Evolutionary conservation across 371 early-diverging fungal species (phyloP), one percentile per base, ranked within the genome.

Genomic region (Haplosporangium sp.): DNA sequence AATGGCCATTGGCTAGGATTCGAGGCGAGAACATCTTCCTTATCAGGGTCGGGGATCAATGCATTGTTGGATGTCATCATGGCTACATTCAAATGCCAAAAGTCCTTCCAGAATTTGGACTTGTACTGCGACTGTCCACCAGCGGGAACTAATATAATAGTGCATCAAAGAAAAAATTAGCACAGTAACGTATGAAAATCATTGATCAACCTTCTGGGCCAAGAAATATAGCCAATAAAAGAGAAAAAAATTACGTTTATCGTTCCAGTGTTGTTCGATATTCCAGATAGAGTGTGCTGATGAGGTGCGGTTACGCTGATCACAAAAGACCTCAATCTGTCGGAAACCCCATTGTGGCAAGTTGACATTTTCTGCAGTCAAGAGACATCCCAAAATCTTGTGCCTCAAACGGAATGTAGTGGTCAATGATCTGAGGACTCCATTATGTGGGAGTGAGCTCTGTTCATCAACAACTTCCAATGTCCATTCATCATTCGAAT

Each of bases 31-130:
- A 88, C 84, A 71, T 97, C 97, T 74, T 97, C 95, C 84, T 98
- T 96, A 82, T 98, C 97, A 1, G 94, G 94, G 84, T 99, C 99
- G 13, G 99, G 98, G 13, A 94, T 90, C 72, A 99, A 88, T 6
- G 99, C 98, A 78, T 99, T 99, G 88, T 99, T 99, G 19, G 95
- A 93, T 0, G 93, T 93, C 93, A 95, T 97, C 99, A 99, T 99
- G 48, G 98, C 97, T 10, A 94, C 93, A 81, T 99, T 99, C 67
- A 97, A 86, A 83, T 98, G 96, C 69, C 95, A 84, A 79, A 99
- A 94, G 85, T 98, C 95, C 63, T 90, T 88, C 67, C 96, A 82
- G 84, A 99, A 99, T 27, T 83, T 84, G 19, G 94, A 89, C 71
- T 88, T 90, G 85, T 92, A 93, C 58, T 67, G 34, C 4, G 85